These are phyloP conservation scores for Chrysanthemum makinoi DNA, from an alignment of 129 eudicot species.

Conservation along the genomic window DNA sequence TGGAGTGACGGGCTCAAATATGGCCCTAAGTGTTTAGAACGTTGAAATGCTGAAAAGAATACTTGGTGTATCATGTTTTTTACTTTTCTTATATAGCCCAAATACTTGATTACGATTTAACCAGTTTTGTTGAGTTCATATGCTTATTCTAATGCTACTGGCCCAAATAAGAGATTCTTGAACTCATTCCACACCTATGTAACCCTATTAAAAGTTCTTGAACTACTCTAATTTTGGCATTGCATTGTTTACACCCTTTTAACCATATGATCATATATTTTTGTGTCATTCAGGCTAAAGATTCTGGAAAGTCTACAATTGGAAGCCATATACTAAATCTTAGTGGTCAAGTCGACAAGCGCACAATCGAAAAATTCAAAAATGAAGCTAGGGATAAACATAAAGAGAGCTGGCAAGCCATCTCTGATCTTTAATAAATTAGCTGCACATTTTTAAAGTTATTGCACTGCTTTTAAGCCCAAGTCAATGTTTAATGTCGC, in stretches of 20 bases:
- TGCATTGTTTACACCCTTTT: not conserved
- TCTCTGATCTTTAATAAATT: not conserved
- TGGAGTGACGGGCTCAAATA: slow-evolving; percentile 64
- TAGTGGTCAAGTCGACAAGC: slow-evolving; percentile 93
- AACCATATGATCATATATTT: not conserved
- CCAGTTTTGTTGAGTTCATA: too few species aligned
- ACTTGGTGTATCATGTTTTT: slow-evolving; percentile 20
- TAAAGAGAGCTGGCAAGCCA: slow-evolving; percentile 83
- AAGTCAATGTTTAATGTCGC: too few species aligned
- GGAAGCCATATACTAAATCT: slow-evolving; percentile 85
- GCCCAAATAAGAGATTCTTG: too few species aligned
- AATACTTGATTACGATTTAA: too few species aligned
- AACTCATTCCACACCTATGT: too few species aligned
- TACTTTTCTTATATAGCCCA: too few species aligned
- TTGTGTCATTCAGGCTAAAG: slow-evolving; percentile 37
- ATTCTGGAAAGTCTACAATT: slow-evolving; percentile 86
- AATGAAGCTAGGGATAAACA: slow-evolving; percentile 89
- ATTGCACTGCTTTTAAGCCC: not conserved
- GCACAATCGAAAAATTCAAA: slow-evolving; percentile 86
- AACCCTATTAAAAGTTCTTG: too few species aligned
- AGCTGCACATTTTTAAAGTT: not conserved
- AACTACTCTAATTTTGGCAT: too few species aligned
- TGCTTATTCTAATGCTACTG: too few species aligned
- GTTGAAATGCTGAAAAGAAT: slow-evolving; percentile 50
- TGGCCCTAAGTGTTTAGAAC: slow-evolving; percentile 59